Evolutionary conservation across 805 yeast species (phyloP), one percentile per base, ranked within the genome.

Genomic region (Candida piceae): DNA sequence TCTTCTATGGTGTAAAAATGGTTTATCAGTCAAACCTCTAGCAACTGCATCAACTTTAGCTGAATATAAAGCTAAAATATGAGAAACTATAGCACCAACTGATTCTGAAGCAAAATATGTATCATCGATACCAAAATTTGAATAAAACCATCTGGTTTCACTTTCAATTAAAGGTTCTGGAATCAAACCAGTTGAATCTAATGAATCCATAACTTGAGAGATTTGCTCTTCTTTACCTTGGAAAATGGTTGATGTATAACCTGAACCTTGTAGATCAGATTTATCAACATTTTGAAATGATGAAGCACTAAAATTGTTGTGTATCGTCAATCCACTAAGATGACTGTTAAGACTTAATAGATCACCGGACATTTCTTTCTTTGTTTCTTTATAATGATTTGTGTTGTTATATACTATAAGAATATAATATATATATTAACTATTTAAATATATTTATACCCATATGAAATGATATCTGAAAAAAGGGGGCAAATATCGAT

Each of bases 31-130:
- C 47, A 55, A 74, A 33, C 80, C 72, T 44, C 74, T 64, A 4
- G 93, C 83, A 56, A 72, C 85, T 7, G 96, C 95, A 49, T 90
- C 93, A 36, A 93, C 74, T 59, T 93, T 93, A 39, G 97, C 89
- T 23, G 96, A 85, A 63, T 90, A 90, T 37, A 90, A 69, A 8
- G 96, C 84, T 54, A 84, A 84, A 50, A 90, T 85, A 55, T 89
- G 88, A 37, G 81, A 74, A 13, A 85, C 89, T 48, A 90, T 84
- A 42, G 81, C 84, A 36, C 73, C 77, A 11, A 89, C 83, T 5
- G 84, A 67, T 56, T 90, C 96, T 45, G 83, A 77, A 29, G 93
- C 93, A 58, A 90, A 89, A 62, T 84, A 90, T 21, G 86, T 81
- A 55, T 88, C 96, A 56, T 89, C 96, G 41, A 90, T 87, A 19